Base-by-base conservation (phyloP, 345 rosid species). In the Durio zibethinus region DNA sequence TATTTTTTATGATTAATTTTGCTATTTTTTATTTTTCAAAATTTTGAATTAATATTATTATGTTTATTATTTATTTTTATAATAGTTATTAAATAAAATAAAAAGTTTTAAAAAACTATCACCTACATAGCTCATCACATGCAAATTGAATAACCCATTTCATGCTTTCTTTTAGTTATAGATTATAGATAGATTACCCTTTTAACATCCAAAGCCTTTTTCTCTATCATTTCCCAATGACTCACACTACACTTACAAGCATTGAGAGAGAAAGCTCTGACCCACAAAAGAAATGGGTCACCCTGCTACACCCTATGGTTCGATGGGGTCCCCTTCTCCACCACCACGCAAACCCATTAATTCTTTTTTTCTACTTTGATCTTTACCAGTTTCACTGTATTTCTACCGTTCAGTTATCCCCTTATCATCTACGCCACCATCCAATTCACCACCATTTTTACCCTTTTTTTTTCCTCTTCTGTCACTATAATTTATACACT, bases 241-340 rank as follows among this genome's bases (percentile, higher is more conserved):
- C 61, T 57, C 81, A 74, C 7, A 31, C 78, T 45, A 65, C 76
- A 53, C 87, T 82, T 77, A 80, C 74, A 86, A 78, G 74, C 66
- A 48, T 47, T 38, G 67, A 27, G 64, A 53, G 53, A 56, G 43
- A 59, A 42, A 31, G 23, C 3, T 23, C 9, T 29, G 84, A 79
- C 72, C 85, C 82, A 82, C 45, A 8, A 29, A 1, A 54, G 83
- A 77, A 74, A 77, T 76, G 86, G 85, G 84, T 77, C 78, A 79
- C 67, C 64, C 80, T 69, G 77, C 80, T 53, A 50, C 25, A 62
- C 72, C 74, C 53, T 23, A 65, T 35, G 76, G 77, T 45, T 72
- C 69, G 31, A 35, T 40, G 77, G 82, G 84, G 79, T 33, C 85
- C 31, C 76, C 20, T 53, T 23, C 77, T 66, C 80, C 33, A 38